Evolutionary conservation across 495 filamentous ascomycete species (phyloP).

Genomic region (Penicillium mononematosum): DNA sequence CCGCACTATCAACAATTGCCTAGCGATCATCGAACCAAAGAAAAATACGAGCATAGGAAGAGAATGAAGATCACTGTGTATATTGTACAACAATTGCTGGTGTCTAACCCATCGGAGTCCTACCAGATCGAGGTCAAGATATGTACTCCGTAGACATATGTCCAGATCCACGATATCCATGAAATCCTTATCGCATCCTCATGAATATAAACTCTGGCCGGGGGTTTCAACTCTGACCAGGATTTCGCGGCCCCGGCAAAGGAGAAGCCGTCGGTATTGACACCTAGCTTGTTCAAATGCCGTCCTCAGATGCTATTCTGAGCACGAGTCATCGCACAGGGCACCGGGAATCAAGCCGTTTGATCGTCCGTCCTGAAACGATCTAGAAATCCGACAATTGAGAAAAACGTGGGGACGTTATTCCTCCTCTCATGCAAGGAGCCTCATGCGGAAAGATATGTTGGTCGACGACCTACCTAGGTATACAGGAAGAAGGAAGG

Average conservation of each 20-base stretch:
- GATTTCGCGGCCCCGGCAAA: not conserved
- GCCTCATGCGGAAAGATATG: slow-evolving; percentile 14
- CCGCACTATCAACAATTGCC: not conserved
- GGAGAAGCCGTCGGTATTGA: not conserved
- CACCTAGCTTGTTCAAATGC: not conserved
- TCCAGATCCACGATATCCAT: not conserved
- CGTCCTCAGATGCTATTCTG: not conserved
- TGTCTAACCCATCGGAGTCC: not conserved
- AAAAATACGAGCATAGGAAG: not conserved
- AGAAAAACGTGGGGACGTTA: slow-evolving; percentile 16
- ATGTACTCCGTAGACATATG: no score
- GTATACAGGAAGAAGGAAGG: not conserved
- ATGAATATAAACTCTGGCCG: slow-evolving; percentile 18
- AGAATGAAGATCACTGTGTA: not conserved
- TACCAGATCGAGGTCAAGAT: slow-evolving; percentile 3
- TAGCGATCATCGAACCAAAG: not conserved
- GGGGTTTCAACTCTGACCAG: slow-evolving; percentile 20
- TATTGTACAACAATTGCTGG: not conserved
- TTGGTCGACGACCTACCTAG: not conserved
- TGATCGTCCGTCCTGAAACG: slow-evolving; percentile 44
- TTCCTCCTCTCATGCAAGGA: slow-evolving; percentile 15
- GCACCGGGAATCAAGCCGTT: slow-evolving; percentile 23
- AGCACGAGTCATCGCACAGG: slow-evolving; percentile 15
- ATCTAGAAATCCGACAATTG: slow-evolving; percentile 37
- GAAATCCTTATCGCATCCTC: not conserved